Conservation (phyloP, 345 rosid genomes). For the Eucalyptus tenuipes region DNA sequence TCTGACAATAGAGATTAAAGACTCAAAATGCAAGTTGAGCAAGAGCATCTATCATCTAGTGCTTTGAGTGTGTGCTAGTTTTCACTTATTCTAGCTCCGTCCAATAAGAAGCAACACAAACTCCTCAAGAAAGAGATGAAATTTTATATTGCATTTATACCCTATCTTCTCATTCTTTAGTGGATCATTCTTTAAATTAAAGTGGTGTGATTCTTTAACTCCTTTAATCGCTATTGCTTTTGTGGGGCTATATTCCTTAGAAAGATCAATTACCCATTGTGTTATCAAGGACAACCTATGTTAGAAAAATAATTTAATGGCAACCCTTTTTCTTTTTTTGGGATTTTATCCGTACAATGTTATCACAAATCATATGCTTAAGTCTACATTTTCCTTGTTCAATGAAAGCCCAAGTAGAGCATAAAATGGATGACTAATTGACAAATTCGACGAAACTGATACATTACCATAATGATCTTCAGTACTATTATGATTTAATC, state of each 20-base stretch:
- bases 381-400: background rate
- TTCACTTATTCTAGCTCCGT: no score
- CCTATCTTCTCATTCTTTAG: background rate
- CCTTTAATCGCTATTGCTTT: background rate
- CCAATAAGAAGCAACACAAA: background rate
- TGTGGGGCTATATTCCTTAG: background rate
- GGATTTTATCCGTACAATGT: background rate
- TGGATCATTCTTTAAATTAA: background rate
- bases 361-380: no score
- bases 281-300: no score
- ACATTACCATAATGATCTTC: background rate
- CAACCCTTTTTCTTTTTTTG: no score
- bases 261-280: background rate
- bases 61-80: no score
- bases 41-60: background rate
- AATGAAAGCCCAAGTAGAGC: background rate
- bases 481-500: background rate
- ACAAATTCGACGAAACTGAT: background rate
- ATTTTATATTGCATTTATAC: background rate
- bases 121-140: background rate
- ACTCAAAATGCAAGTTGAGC: background rate
- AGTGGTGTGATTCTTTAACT: background rate
- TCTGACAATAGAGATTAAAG: no score
- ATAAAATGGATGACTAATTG: background rate
- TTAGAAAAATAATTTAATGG: background rate